Conservation (phyloP, 768 basidiomycete genomes). For the Chiua virens region DNA sequence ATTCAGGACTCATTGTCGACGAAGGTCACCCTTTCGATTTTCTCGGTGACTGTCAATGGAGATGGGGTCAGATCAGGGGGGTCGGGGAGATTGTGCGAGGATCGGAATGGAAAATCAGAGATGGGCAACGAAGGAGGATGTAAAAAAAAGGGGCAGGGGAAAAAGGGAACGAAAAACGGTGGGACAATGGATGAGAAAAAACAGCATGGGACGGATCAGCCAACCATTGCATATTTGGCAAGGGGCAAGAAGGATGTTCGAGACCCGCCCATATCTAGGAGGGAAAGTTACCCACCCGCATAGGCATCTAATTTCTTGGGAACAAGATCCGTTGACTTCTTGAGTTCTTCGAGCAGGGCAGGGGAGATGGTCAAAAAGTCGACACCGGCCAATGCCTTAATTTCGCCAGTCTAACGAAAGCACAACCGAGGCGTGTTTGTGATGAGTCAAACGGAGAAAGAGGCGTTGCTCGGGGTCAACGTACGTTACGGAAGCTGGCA, state of each 20-base stretch:
- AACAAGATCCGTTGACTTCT: conserved; percentile 71
- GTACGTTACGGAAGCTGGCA: conserved; percentile 97
- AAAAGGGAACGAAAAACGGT: conserved; percentile 1
- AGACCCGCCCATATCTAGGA: neutral
- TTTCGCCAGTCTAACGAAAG: conserved; percentile 71
- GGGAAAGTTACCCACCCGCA: conserved; percentile 45
- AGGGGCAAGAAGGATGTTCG: neutral
- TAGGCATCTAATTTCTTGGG: conserved; percentile 80
- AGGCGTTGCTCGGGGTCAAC: conserved; percentile 26
- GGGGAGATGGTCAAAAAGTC: conserved; percentile 98
- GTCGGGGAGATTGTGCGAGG: too few relatives aligned
- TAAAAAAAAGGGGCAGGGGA: neutral
- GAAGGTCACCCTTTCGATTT: conserved; percentile 75
- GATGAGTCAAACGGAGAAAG: neutral
- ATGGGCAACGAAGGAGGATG: neutral
- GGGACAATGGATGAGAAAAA: neutral
- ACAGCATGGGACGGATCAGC: conserved; percentile 8
- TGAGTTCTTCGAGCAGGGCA: conserved; percentile 87
- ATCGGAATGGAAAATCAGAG: neutral
- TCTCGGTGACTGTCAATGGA: conserved; percentile 44
- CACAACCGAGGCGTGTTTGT: conserved; percentile 1
- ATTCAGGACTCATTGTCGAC: conserved; percentile 93
- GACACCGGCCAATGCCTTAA: conserved; percentile 91
- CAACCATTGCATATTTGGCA: conserved; percentile 1
- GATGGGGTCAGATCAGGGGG: neutral